These are phyloP conservation scores for Solanum okadae DNA, from an alignment of 257 asterid species.

Conservation along the genomic window DNA sequence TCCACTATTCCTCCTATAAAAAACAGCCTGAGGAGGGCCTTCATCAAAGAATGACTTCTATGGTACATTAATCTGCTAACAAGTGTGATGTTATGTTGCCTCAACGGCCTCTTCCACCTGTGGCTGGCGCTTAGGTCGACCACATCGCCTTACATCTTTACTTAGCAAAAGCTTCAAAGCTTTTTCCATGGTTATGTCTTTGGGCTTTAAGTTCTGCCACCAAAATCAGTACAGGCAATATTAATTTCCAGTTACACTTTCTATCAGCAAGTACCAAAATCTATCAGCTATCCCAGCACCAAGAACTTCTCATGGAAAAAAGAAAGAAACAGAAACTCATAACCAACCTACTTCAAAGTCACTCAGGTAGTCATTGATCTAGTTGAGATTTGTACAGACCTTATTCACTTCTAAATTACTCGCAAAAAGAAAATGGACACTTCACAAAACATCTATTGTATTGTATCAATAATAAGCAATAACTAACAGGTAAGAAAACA, in stretches of 20 bases:
- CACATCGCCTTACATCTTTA: slow-evolving; percentile 46
- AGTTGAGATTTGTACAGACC: background rate
- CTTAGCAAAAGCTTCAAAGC: slow-evolving; percentile 53
- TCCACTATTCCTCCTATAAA: background rate
- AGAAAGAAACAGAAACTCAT: background rate
- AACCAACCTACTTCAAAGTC: background rate
- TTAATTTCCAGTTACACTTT: background rate
- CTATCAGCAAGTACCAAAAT: background rate
- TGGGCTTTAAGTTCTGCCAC: slow-evolving; percentile 48
- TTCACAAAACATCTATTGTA: background rate
- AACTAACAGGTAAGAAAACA: background rate
- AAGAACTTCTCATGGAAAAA: background rate
- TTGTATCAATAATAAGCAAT: background rate
- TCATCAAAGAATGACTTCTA: background rate
- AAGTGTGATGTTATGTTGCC: slow-evolving; percentile 13
- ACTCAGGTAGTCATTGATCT: background rate
- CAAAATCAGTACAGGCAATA: background rate
- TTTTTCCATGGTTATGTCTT: slow-evolving; percentile 54
- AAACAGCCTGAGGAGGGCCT: background rate
- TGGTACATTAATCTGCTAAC: background rate
- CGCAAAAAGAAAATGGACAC: background rate
- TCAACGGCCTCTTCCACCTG: slow-evolving; percentile 24
- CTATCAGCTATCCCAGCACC: background rate
- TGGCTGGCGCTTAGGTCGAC: slow-evolving; percentile 47
- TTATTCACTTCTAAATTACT: background rate